Base-by-base conservation (phyloP, 1,139 yeast species). In the Debaryomyces coudertii region DNA sequence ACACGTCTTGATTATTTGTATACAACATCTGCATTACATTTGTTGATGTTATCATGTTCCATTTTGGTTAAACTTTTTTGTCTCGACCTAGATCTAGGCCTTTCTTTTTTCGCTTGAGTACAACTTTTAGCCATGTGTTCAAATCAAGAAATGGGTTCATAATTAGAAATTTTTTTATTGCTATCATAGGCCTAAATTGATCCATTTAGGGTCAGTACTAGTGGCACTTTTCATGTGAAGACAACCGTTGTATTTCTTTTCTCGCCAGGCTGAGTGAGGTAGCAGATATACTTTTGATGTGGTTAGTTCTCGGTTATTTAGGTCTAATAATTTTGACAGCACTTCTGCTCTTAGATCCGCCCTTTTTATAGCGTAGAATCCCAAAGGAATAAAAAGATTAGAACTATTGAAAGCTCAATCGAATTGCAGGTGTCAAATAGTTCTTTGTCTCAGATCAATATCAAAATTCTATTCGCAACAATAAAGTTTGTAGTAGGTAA, bases 121-220 rank as follows among this genome's bases (percentile, higher is more conserved):
- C 35, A 31, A 31, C 35, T 7, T 2, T 14, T 5, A 11, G 7
- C 12, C 36, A 11, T 22, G 36, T 11, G 27, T 22, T 34, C 37
- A 34, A n/a, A 23, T 35, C 27, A 12, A 22, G 18, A 12, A 12
- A 23, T 23, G 38, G 38, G 38, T 35, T 35, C 38, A 35, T 35
- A 35, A 35, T n/a, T 35, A 12, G n/a, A 5, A 6, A 22, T 35
- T 14, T 34, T 35, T 35, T 24, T 33, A 18, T 33, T 33, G 24
- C 14, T 33, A 9, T 33, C 35, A 15, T 12, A 5, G 35, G 35
- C 8, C 11, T 18, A 11, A 6, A 33, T 9, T 8, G 14, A 31
- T 9, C 23, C 36, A 33, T 33, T n/a, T 33, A 33, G 22, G 15
- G 36, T 12, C 16, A 20, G 11, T n/a, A 14, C 23, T 5, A 23